These are phyloP conservation scores for Albugo laibachii DNA, from an alignment of 352 stramenopile species.

Conservation along the genomic window DNA sequence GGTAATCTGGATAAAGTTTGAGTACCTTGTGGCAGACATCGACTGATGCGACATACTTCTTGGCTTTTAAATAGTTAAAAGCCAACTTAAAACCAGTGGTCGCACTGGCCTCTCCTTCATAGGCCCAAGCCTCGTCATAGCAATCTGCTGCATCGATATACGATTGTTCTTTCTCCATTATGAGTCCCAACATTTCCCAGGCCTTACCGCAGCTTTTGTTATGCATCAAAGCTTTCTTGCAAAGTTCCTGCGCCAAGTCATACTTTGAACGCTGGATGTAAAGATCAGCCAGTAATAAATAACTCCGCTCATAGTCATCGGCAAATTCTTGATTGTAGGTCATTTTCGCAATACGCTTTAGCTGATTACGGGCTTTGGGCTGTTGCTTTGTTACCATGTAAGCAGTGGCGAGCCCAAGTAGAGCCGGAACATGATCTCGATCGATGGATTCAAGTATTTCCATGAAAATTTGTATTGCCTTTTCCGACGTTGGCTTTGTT, in stretches of 20 bases:
- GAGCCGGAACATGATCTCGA: slow-evolving; percentile 76
- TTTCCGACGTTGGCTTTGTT: slow-evolving; percentile 71
- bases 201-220: slow-evolving; percentile 84
- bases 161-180: slow-evolving; percentile 89
- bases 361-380: slow-evolving; percentile 83
- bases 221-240: slow-evolving; percentile 81
- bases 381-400: slow-evolving; percentile 88
- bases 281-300: slow-evolving; percentile 85
- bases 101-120: slow-evolving; percentile 66
- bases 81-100: slow-evolving; percentile 87
- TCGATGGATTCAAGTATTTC: slow-evolving; percentile 77
- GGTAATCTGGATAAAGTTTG: slow-evolving; percentile 86
- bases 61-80: slow-evolving; percentile 93
- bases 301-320: slow-evolving; percentile 87
- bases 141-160: slow-evolving; percentile 86
- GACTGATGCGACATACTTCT: slow-evolving; percentile 78
- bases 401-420: slow-evolving; percentile 74
- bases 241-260: slow-evolving; percentile 85
- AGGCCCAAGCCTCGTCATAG: slow-evolving; percentile 81
- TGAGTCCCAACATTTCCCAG: slow-evolving; percentile 85
- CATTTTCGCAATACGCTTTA: slow-evolving; percentile 92
- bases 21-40: slow-evolving; percentile 88
- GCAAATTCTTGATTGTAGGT: slow-evolving; percentile 67
- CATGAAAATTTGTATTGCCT: slow-evolving; percentile 79
- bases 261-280: slow-evolving; percentile 85